Evolutionary conservation across 2,329 filamentous ascomycete species (phyloP).

Genomic region (Botryotinia calthae): DNA sequence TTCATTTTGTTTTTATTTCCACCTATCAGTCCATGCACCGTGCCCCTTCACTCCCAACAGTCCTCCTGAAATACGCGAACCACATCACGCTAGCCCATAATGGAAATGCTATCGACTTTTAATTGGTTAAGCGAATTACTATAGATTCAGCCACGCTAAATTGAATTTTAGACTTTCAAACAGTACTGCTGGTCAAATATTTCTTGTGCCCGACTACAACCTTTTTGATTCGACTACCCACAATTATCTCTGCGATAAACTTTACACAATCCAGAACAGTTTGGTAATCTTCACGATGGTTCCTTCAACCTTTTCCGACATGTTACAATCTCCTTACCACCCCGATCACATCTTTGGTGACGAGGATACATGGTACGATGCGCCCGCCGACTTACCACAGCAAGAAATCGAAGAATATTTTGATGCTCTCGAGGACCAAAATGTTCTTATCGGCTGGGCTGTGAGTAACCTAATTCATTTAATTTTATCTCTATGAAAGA

Average conservation of each 20-base stretch:
- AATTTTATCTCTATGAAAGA: background rate
- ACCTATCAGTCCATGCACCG: background rate
- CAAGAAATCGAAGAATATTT: background rate
- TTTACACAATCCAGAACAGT: background rate
- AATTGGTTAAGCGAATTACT: background rate
- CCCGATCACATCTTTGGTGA: background rate
- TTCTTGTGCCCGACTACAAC: background rate
- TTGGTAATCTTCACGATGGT: background rate
- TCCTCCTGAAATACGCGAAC: conserved; percentile 12
- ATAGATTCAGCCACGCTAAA: background rate
- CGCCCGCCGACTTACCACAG: background rate
- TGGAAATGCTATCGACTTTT: background rate
- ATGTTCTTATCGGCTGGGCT: background rate
- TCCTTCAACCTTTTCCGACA: background rate
- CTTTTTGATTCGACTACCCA: background rate
- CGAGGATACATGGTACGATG: background rate
- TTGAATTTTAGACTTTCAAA: background rate
- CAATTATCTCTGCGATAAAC: background rate
- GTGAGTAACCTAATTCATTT: background rate
- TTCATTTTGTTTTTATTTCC: background rate
- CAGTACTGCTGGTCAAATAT: background rate
- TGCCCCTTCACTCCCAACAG: background rate
- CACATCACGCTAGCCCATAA: background rate
- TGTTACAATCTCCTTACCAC: background rate
- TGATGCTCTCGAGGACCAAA: background rate